Evolutionary conservation across 2,329 filamentous ascomycete genomes (phyloP), one percentile per base, ranked within the genome.

Genomic region (Sporothrix globosa): DNA sequence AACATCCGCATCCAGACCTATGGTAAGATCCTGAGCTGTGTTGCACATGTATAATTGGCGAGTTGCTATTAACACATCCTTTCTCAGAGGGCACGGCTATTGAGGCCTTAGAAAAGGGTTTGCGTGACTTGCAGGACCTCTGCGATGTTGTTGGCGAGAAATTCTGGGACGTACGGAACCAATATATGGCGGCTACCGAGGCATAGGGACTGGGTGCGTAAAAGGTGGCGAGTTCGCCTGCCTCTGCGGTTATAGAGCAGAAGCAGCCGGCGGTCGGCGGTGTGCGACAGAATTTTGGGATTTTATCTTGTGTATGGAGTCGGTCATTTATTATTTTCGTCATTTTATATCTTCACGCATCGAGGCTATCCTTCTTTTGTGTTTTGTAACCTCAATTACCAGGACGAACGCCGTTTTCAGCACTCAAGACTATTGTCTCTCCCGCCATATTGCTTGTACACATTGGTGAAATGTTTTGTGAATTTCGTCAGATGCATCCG

Each of bases 1-100:
- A 97, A 98, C 78, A 84, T 99, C 73, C 89, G 96, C 77, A 98
- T 99, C 73, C 96, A 99, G 81, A 99, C 95, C 75, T 98, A 96
- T 77, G 92, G 95, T 97, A 83, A 78, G 89, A 11, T 13, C 9
- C 52, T 7, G 3, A 10, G 24, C 48, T 21, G 34, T 11, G 50
- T 27, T 65, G n/a, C 10, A 24, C 10, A 24, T 44, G 13, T 9
- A 27, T 4, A 13, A 10, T 14, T n/a, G 4, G 6, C 10, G 7
- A 17, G 5, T 14, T 7, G 2, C 48, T 11, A 48, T 44, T 61
- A 17, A 41, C 50, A 44, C 44, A 30, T 44, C 6, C n/a, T 48
- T n/a, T 34, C 30, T 0, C 66, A 97, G 93, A 93, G 75, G 89
- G 88, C 56, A 92, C 90, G 6, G 95, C 94, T 2, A 89, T 92